phyloP scores from a whole-genome alignment of 495 filamentous ascomycete species.

The Copromyces sp. region DNA sequence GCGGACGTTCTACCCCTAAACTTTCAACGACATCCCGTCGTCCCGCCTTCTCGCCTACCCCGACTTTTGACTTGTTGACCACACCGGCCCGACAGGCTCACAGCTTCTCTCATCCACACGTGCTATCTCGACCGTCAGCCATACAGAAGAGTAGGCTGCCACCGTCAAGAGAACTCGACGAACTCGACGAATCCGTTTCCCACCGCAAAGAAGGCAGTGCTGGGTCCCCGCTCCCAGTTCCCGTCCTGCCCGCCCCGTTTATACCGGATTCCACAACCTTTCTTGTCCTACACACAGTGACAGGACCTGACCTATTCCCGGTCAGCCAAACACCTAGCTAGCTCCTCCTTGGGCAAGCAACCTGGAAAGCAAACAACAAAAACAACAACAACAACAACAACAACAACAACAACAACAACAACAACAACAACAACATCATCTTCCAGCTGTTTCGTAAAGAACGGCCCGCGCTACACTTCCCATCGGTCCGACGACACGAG shows the following conservation, averaged over 20 bases:
- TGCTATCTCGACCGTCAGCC: background rate
- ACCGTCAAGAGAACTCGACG: background rate
- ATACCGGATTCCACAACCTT: background rate
- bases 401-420: background rate
- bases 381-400: background rate
- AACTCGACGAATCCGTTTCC: background rate
- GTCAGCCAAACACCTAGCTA: background rate
- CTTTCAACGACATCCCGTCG: background rate
- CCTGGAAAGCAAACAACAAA: background rate
- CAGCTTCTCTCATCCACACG: background rate
- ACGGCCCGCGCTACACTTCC: background rate
- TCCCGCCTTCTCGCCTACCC: background rate
- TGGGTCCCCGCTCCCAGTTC: background rate
- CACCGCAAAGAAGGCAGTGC: background rate
- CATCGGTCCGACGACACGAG: background rate
- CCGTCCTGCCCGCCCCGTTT: background rate
- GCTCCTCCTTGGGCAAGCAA: background rate
- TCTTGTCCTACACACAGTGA: background rate
- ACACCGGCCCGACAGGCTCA: background rate
- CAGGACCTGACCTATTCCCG: background rate
- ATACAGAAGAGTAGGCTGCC: background rate
- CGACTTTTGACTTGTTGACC: background rate
- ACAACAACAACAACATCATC: background rate
- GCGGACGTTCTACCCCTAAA: background rate
- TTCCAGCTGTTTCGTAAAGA: background rate